Evolutionary conservation across 169 alveolate species (phyloP).

Genomic region (Cryptosporidium felis): DNA sequence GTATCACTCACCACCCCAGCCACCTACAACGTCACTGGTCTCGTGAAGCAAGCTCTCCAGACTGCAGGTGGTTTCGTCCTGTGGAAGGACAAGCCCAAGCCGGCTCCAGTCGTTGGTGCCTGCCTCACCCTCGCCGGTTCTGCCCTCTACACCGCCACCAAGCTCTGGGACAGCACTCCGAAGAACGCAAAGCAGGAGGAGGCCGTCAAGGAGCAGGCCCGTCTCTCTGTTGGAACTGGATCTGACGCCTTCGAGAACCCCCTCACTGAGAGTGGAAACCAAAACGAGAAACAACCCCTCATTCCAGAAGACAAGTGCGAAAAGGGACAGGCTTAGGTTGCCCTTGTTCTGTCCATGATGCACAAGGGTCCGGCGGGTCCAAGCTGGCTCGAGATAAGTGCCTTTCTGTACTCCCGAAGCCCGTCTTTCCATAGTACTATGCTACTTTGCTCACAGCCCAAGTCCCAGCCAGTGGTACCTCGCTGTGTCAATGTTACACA

Average conservation of each 20-base stretch:
- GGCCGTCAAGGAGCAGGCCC: slow-evolving; percentile 63
- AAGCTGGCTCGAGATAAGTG: too few relatives aligned
- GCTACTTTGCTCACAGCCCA: too few relatives aligned
- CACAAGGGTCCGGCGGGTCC: too few relatives aligned
- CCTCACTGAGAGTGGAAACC: slow-evolving; percentile 23
- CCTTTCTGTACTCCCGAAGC: too few relatives aligned
- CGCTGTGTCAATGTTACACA: too few relatives aligned
- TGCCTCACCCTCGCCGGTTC: slow-evolving; percentile 69
- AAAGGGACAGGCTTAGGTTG: slow-evolving; percentile 45
- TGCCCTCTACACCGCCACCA: slow-evolving; percentile 53
- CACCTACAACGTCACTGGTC: slow-evolving; percentile 69
- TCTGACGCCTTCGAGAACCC: slow-evolving; percentile 70
- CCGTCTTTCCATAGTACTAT: too few relatives aligned
- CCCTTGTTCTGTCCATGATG: too few relatives aligned
- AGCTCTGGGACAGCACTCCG: slow-evolving; percentile 64
- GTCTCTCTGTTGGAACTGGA: slow-evolving; percentile 61
- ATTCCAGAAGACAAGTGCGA: slow-evolving; percentile 55
- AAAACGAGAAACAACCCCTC: slow-evolving; percentile 62
- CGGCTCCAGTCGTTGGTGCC: slow-evolving; percentile 71
- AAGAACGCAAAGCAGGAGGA: slow-evolving; percentile 58
- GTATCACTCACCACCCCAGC: slow-evolving; percentile 68
- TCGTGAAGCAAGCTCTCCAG: slow-evolving; percentile 61
- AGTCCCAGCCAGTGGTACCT: too few relatives aligned
- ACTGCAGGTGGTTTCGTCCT: slow-evolving; percentile 70
- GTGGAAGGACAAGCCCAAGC: slow-evolving; percentile 51